Evolutionary conservation across 1,284 basidiomycete genomes (phyloP), one percentile per base, ranked within the genome.

Genomic region (Xerocomus nothofagi): DNA sequence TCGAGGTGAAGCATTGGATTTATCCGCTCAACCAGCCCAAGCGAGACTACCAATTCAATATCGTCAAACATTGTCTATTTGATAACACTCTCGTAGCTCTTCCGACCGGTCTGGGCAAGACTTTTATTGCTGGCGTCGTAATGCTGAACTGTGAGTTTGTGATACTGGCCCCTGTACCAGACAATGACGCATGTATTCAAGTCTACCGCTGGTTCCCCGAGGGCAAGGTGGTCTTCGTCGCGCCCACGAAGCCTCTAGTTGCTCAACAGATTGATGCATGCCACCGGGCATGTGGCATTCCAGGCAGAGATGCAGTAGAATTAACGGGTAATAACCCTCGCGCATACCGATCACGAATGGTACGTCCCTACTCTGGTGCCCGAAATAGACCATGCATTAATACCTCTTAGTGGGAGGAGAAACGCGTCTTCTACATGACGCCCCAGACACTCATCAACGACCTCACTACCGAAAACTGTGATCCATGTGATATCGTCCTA

Each of bases 21-120:
- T 99, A 91, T 68, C 97, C 97, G 1, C 79, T 90, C 7, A 98
- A 99, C 66, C 79, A 82, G 42, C 82, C 88, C 1, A 92, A 90
- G 61, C 86, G 97, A 54, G 88, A 92, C 59, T 99, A 99, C 65
- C 97, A 99, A 62, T 96, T 82, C 67, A 97, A 98, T 58, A 98
- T 99, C 54, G 88, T 94, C 45, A 84, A 81, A 59, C 80, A 84
- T 30, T 90, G 88, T 60, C 78, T 99, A 26, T 94, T 91, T 60
- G 90, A 98, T 43, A 99, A 99, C 63, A 93, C 93, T 3, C 81
- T 99, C 4, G 95, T 98, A 20, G 91, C 94, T 1, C 74, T 99
- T 11, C 97, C 97, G 0, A 99, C 97, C 0, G 97, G 97, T 51
- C 75, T 99, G 6, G 97, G 97, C 18, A 99, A 99, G 74, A 99